Evolutionary conservation across 202 grass and related monocot species (phyloP).

Genomic region (Zizania palustris): DNA sequence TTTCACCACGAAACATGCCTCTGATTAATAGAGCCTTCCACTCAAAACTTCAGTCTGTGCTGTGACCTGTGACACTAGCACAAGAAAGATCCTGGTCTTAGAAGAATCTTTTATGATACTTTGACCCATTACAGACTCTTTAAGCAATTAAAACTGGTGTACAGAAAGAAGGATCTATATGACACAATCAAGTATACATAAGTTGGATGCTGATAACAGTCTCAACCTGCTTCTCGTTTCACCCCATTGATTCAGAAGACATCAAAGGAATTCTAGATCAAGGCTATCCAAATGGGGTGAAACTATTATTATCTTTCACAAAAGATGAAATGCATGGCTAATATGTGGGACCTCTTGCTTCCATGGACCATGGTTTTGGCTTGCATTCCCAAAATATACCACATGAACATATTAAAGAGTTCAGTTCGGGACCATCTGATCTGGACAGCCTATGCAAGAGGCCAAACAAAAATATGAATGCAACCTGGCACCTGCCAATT

Average conservation of each 20-base stretch:
- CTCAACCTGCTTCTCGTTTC: constrained; percentile 9
- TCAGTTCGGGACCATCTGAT: constrained; percentile 40
- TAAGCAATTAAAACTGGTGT: background rate
- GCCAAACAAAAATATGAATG: constrained; percentile 23
- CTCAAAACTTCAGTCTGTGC: background rate
- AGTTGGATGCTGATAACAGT: constrained; percentile 24
- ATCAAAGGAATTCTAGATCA: background rate
- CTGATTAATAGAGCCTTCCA: constrained; percentile 14
- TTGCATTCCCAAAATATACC: constrained; percentile 27
- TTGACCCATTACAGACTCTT: background rate
- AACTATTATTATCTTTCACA: constrained; percentile 2
- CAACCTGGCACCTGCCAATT: constrained; percentile 26
- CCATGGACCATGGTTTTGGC: constrained; percentile 10
- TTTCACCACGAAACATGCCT: constrained; percentile 36
- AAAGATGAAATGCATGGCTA: constrained; percentile 9
- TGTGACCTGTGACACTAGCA: background rate
- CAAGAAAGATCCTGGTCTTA: constrained; percentile 6
- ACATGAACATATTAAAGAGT: constrained; percentile 37
- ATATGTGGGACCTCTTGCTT: constrained; percentile 4
- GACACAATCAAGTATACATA: background rate
- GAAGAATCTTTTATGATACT: constrained; percentile 2
- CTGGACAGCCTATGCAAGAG: background rate
- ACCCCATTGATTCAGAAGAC: constrained; percentile 9
- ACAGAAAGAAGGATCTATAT: constrained; percentile 14
- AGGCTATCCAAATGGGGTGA: background rate